Evolutionary conservation across 257 asterid genomes (phyloP).

Genomic region (Gentiana dahurica): DNA sequence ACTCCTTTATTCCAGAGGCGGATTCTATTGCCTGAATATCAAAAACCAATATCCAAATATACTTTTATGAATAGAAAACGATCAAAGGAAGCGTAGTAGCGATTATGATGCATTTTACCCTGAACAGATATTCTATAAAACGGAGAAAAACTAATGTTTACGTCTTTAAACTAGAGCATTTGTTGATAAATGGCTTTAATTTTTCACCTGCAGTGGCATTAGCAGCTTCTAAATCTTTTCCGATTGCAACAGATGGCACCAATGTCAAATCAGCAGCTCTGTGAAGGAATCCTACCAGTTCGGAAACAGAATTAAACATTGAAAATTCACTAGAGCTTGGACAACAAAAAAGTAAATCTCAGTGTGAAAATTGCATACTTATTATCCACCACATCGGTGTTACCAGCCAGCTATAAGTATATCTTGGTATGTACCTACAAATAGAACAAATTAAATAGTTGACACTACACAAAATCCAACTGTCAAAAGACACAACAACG

Average conservation of each 20-base stretch:
- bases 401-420: constrained; percentile 93
- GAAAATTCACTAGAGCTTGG: background rate
- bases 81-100: no score
- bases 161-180: no score
- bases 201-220: constrained; percentile 65
- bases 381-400: constrained; percentile 86
- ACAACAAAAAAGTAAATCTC: background rate
- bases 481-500: background rate
- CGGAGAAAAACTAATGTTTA: no score
- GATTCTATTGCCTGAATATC: constrained; percentile 49
- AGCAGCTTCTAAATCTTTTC: constrained; percentile 78
- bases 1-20: constrained; percentile 98
- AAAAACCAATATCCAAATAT: constrained; percentile 2
- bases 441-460: background rate
- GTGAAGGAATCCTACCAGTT: constrained; percentile 68
- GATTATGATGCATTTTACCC: no score
- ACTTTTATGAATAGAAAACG: no score
- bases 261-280: constrained; percentile 94
- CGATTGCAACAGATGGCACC: constrained; percentile 95
- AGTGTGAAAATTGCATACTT: constrained; percentile 41
- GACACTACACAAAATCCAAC: no score
- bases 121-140: no score
- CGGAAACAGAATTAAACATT: background rate
- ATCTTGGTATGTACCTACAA: constrained; percentile 90
- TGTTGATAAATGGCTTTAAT: no score